Evolutionary conservation across 768 basidiomycete species (phyloP).

Genomic region (Lactarius evosmus): DNA sequence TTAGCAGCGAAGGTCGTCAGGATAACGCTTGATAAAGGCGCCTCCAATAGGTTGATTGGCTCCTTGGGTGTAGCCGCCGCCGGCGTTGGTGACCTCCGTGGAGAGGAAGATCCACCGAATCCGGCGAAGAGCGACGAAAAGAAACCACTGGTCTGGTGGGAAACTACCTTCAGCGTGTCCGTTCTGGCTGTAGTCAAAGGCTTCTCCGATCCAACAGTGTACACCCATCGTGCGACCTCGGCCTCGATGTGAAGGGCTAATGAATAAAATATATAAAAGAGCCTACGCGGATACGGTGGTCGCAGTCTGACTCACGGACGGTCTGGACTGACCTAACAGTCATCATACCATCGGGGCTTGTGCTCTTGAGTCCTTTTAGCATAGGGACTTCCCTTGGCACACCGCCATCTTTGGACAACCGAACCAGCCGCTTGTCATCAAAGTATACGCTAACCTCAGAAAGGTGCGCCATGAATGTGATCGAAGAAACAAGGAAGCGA

Average conservation of each 20-base stretch:
- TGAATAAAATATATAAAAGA: slow-evolving; percentile 11
- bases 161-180: slow-evolving; percentile 3
- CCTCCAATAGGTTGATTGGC: slow-evolving; percentile 32
- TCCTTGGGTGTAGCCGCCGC: slow-evolving; percentile 34
- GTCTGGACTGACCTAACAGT: slow-evolving; percentile 58
- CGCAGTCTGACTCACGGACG: slow-evolving; percentile 46
- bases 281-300: slow-evolving; percentile 6
- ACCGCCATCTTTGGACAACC: slow-evolving; percentile 61
- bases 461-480: slow-evolving; percentile 89
- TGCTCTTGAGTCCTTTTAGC: slow-evolving; percentile 53
- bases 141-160: slow-evolving; percentile 35
- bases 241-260: slow-evolving; percentile 75
- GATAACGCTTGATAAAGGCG: slow-evolving; percentile 53
- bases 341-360: slow-evolving; percentile 64
- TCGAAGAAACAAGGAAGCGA: slow-evolving; percentile 83
- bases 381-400: slow-evolving; percentile 48
- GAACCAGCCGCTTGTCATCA: slow-evolving; percentile 69
- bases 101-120: slow-evolving; percentile 33
- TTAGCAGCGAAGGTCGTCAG: slow-evolving; percentile 66
- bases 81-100: slow-evolving; percentile 35
- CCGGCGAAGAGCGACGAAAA: slow-evolving; percentile 42
- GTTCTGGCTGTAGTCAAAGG: slow-evolving; percentile 35
- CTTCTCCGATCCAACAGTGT: slow-evolving; percentile 61
- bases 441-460: slow-evolving; percentile 76
- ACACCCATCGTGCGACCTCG: slow-evolving; percentile 77